Percentiles rank a stretch among this genome's conserved stretches.
These are phyloP conservation scores for Nakaseomyces glabratus DNA, from an alignment of 1,139 yeast genomes.

Conservation along the genomic window DNA sequence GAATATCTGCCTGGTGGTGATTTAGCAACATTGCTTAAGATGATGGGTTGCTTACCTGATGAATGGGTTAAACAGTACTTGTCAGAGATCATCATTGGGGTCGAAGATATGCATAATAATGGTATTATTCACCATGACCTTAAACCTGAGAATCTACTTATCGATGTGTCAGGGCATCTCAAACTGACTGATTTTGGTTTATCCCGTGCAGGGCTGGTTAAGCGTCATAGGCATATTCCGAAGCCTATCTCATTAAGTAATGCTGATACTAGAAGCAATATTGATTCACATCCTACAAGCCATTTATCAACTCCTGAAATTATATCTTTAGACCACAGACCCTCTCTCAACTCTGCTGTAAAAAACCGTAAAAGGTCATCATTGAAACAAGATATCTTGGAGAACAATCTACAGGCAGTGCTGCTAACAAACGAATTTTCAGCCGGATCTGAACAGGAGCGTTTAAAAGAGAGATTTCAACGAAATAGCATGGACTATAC, in stretches of 20 bases:
- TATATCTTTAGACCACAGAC: neutral
- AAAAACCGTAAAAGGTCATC: neutral
- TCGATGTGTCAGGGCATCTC: constrained; percentile 79
- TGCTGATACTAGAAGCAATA: constrained; percentile 3
- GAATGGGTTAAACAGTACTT: constrained; percentile 83
- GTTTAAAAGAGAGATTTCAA: constrained; percentile 1
- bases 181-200: constrained; percentile 93
- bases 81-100: constrained; percentile 87
- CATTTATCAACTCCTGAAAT: constrained; percentile 9
- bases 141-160: constrained; percentile 87
- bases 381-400: neutral
- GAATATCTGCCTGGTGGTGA: constrained; percentile 96
- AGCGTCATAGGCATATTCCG: constrained; percentile 48
- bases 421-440: constrained; percentile 4
- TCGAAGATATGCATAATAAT: constrained; percentile 74
- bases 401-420: neutral
- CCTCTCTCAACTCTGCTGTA: neutral
- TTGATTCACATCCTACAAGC: constrained; percentile 9
- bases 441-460: neutral
- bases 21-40: constrained; percentile 75
- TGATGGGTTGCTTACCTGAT: constrained; percentile 71
- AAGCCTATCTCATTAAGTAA: constrained; percentile 14
- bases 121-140: constrained; percentile 92
- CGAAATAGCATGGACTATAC: constrained; percentile 3
- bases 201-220: constrained; percentile 79